Evolutionary conservation across 73 alveolate species (phyloP), one percentile per base, ranked within the genome.

Genomic region (Paramecium sexaurelia): DNA sequence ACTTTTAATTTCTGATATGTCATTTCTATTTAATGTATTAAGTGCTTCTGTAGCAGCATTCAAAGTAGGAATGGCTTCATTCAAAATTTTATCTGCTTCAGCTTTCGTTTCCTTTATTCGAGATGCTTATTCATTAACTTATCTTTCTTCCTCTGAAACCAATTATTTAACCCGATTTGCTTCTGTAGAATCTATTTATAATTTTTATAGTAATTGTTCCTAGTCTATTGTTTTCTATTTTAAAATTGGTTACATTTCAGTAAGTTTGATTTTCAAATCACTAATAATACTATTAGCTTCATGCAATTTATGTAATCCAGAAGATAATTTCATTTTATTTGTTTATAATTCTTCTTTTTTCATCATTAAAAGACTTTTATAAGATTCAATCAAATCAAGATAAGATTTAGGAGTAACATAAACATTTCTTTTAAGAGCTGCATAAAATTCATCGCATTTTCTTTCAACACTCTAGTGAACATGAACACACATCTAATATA

Each of bases 391-490:
- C 41, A 98, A 95, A 91, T 98, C 99, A 13, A 94, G 84, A 66
- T 90, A 96, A 66, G 95, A 92, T 88, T 97, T 98, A 7, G 99
- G 99, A 2, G 99, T 98, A 6, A 95, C 96, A 87, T 98, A 98
- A 83, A 97, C 99, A 66, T 92, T 96, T 43, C 99, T 92, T 88
- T 95, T 97, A 1, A 97, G 96, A 4, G 96, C 94, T 61, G 96
- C 96, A 92, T 94, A 95, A 86, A 95, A 95, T 55, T 94, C 83
- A 82, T 57, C 66, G 56, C 91, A 45, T 66, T 45, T 36, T 36
- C 78, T 57, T 91, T 95, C 96, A 45, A 94, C 85, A 71, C 93
- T n/a, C 56, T 41, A 84, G 68, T 96, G 99, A 15, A 94, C 95
- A 93, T 7, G 84, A 6, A 96, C 97, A 85, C 97, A 95, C 86